phyloP scores from a whole-genome alignment of 1,284 basidiomycete genomes.

The Thecaphora thlaspeos region DNA sequence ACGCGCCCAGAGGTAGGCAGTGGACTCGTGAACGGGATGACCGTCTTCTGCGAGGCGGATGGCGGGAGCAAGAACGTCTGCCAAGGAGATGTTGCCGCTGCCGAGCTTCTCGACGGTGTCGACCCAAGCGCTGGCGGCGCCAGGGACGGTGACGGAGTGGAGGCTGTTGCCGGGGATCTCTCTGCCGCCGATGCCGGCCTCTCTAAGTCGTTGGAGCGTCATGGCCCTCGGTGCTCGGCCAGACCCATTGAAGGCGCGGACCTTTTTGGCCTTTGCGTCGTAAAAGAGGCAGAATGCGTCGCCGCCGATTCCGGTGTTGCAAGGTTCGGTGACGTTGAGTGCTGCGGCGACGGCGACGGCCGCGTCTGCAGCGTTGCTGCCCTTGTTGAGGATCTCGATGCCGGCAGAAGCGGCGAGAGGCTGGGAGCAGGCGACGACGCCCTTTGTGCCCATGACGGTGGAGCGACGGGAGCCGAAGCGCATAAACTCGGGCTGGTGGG shows the following conservation, averaged over 20 bases:
- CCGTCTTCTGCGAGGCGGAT: slow-evolving; percentile 56
- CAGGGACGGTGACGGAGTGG: slow-evolving; percentile 89
- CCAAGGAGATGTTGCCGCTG: slow-evolving; percentile 73
- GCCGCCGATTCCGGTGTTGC: slow-evolving; percentile 63
- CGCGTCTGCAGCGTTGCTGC: slow-evolving; percentile 76
- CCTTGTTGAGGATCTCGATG: slow-evolving; percentile 79
- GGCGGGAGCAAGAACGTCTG: slow-evolving; percentile 77
- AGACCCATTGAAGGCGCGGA: slow-evolving; percentile 81
- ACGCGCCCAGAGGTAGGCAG: slow-evolving; percentile 65
- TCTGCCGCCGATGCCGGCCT: slow-evolving; percentile 69
- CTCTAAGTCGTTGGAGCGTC: slow-evolving; percentile 72
- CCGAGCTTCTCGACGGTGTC: slow-evolving; percentile 83
- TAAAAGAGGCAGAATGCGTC: slow-evolving; percentile 92
- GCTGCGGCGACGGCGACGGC: slow-evolving; percentile 77
- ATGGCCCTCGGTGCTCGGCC: slow-evolving; percentile 71
- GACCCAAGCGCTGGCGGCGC: slow-evolving; percentile 87
- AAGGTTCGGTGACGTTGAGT: slow-evolving; percentile 66
- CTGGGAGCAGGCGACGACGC: slow-evolving; percentile 83
- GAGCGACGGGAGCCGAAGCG: slow-evolving; percentile 45
- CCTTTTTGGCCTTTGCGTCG: slow-evolving; percentile 73
- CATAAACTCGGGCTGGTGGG: slow-evolving; percentile 23
- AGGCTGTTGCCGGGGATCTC: slow-evolving; percentile 61
- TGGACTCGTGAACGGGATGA: slow-evolving; percentile 43
- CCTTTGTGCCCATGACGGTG: slow-evolving; percentile 66
- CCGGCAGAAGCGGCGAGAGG: slow-evolving; percentile 85